These are phyloP conservation scores for Akanthomyces lecanii DNA, from an alignment of 2,329 filamentous ascomycete genomes.

Conservation along the genomic window DNA sequence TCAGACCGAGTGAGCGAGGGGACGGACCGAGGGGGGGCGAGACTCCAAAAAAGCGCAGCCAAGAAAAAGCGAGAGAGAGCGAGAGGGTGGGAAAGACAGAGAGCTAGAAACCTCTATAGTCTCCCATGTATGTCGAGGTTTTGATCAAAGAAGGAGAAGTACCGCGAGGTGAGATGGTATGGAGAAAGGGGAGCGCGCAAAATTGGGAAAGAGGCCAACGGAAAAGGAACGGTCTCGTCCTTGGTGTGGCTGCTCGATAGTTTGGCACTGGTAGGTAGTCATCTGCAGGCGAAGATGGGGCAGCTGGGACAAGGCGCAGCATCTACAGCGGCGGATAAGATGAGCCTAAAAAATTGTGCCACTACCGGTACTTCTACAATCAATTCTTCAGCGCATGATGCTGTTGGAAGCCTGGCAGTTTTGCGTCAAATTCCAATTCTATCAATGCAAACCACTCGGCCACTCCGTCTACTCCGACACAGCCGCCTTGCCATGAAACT, in stretches of 20 bases:
- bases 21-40: not conserved
- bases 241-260: not conserved
- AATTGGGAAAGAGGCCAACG: not conserved
- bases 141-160: not conserved
- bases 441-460: no score
- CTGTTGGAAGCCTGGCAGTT: no score
- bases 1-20: not conserved
- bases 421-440: no score
- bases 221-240: constrained; percentile 20
- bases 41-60: constrained; percentile 1
- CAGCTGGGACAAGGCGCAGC: no score
- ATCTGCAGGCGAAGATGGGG: no score
- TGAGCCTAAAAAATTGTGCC: no score
- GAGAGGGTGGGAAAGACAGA: not conserved
- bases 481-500: no score
- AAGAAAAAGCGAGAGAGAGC: not conserved
- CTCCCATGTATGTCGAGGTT: not conserved
- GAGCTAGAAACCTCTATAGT: not conserved
- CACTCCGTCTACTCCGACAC: no score
- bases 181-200: not conserved
- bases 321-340: no score
- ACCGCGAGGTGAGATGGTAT: not conserved
- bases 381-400: no score
- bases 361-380: no score
- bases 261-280: no score